phyloP scores from a whole-genome alignment of 495 filamentous ascomycete genomes.

The Pseudoneurospora amorphoporcata region DNA sequence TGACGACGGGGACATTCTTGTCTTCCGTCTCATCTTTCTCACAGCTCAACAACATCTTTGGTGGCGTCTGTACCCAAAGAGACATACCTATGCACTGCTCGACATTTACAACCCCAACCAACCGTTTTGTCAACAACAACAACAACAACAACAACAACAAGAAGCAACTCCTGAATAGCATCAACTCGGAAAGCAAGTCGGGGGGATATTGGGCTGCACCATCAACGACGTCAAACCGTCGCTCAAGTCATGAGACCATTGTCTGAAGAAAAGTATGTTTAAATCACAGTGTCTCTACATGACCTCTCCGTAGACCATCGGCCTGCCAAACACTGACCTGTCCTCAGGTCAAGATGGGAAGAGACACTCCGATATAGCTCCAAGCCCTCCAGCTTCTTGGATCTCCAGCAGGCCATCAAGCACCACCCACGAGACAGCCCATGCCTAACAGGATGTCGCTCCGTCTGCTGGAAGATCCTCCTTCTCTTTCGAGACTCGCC shows the following conservation, averaged over 20 bases:
- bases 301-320: neutral
- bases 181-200: neutral
- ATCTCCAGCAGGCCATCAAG: slow-evolving; percentile 57
- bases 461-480: slow-evolving; percentile 92
- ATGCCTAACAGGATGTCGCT: slow-evolving; percentile 65
- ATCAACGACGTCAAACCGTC: neutral
- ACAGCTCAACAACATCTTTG: neutral
- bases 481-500: slow-evolving; percentile 66
- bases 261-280: slow-evolving; percentile 48
- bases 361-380: slow-evolving; percentile 49
- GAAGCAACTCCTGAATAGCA: neutral
- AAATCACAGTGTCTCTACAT: neutral
- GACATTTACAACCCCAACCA: neutral
- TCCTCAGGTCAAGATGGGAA: slow-evolving; percentile 49
- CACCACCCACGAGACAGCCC: slow-evolving; percentile 44
- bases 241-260: slow-evolving; percentile 46
- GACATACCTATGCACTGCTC: neutral
- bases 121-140: neutral
- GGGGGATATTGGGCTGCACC: neutral
- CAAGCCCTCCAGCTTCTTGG: slow-evolving; percentile 34
- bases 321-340: slow-evolving; percentile 5
- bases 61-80: neutral
- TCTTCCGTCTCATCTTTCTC: neutral
- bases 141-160: neutral
- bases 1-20: neutral